Conservation (phyloP, 2,329 filamentous ascomycete genomes). For the Claviceps sp. region DNA sequence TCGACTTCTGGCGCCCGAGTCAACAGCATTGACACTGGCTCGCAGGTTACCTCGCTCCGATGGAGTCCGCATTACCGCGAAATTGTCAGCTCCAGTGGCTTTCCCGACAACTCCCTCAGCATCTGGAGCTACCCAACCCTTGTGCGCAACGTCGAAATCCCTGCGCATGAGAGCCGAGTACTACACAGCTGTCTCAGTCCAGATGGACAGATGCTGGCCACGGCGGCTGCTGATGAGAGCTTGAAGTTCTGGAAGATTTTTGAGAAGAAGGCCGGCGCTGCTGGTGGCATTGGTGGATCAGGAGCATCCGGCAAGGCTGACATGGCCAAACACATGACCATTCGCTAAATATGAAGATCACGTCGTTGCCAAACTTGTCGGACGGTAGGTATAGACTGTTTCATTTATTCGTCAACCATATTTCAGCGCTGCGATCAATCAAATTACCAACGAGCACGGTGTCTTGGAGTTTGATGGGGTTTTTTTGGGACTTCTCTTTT, state of each 20-base stretch:
- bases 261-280: slow-evolving; percentile 83
- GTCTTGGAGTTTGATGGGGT: slow-evolving; percentile 28
- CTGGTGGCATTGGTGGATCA: slow-evolving; percentile 49
- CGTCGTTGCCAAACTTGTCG: slow-evolving; percentile 13
- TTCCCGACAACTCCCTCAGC: slow-evolving; percentile 97
- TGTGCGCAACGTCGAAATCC: slow-evolving; percentile 95
- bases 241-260: slow-evolving; percentile 99
- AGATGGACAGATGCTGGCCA: slow-evolving; percentile 95
- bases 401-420: slow-evolving; percentile 27
- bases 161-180: slow-evolving; percentile 90
- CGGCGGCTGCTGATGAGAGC: slow-evolving; percentile 88
- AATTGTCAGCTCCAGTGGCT: slow-evolving; percentile 93
- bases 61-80: slow-evolving; percentile 98
- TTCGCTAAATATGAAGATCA: slow-evolving; percentile 43
- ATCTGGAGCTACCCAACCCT: slow-evolving; percentile 98
- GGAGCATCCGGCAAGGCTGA: slow-evolving; percentile 66
- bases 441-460: slow-evolving; percentile 30
- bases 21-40: slow-evolving; percentile 98
- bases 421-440: slow-evolving; percentile 9
- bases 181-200: slow-evolving; percentile 94
- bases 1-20: slow-evolving; percentile 92
- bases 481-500: slow-evolving; percentile 23
- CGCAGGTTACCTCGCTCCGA: slow-evolving; percentile 87
- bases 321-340: slow-evolving; percentile 91
- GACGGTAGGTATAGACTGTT: slow-evolving; percentile 33